phyloP scores from a whole-genome alignment of 108 stramenopile species.

The Mayamaea pseudoterrestris region DNA sequence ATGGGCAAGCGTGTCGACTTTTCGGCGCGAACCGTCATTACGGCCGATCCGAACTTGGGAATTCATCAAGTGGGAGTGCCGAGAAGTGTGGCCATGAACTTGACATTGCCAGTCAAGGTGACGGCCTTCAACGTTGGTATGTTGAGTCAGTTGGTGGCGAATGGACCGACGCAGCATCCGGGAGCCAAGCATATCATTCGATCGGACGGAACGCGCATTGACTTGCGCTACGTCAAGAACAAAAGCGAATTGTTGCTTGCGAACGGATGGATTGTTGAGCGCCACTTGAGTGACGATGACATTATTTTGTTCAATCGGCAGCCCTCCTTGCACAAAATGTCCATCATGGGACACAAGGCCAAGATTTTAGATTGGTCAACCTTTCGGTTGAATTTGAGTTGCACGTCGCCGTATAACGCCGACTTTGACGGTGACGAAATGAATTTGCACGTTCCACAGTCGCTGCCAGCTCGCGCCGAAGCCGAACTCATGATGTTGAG shows the following conservation, averaged over 20 bases:
- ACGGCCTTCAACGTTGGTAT: slow-evolving; percentile 88
- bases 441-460: slow-evolving; percentile 98
- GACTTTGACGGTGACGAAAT: slow-evolving; percentile 99
- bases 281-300: slow-evolving; percentile 95
- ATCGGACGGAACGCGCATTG: slow-evolving; percentile 87
- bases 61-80: slow-evolving; percentile 99
- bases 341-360: slow-evolving; percentile 97
- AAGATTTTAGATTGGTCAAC: slow-evolving; percentile 99
- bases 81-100: slow-evolving; percentile 88
- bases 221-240: slow-evolving; percentile 90
- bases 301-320: slow-evolving; percentile 98
- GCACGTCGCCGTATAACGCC: slow-evolving; percentile 98
- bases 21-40: slow-evolving; percentile 97
- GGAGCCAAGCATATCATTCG: slow-evolving; percentile 97
- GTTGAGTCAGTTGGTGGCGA: slow-evolving; percentile 79
- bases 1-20: slow-evolving; percentile 99
- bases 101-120: slow-evolving; percentile 95
- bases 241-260: slow-evolving; percentile 84
- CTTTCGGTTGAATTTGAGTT: slow-evolving; percentile 96
- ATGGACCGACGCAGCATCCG: slow-evolving; percentile 92
- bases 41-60: slow-evolving; percentile 97
- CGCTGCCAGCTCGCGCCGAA: slow-evolving; percentile 91
- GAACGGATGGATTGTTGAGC: slow-evolving; percentile 95
- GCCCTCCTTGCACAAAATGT: slow-evolving; percentile 99
- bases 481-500: slow-evolving; percentile 96